Evolutionary conservation across 495 filamentous ascomycete species (phyloP).

Genomic region (Lasiosphaeria ovina): DNA sequence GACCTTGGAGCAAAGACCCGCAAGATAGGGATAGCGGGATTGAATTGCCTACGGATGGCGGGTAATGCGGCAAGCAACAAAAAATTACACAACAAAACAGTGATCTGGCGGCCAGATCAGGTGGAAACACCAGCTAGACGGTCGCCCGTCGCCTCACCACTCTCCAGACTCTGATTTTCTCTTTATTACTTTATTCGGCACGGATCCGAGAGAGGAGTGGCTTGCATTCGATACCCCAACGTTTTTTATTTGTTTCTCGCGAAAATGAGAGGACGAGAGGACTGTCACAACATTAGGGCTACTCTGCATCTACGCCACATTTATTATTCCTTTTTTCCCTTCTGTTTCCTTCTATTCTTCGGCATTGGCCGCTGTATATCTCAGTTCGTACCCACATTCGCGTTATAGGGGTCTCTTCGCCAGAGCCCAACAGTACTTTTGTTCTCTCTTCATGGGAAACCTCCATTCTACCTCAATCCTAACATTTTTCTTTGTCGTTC

Average conservation of each 20-base stretch:
- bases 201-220: conserved; percentile 1
- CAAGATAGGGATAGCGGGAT: conserved; percentile 57
- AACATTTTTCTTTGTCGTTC: conserved; percentile 24
- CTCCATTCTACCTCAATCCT: neutral
- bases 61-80: conserved; percentile 15
- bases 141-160: conserved; percentile 23
- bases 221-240: conserved; percentile 10
- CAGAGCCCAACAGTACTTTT: neutral
- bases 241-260: neutral
- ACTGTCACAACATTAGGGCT: neutral
- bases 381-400: neutral
- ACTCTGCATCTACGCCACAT: neutral
- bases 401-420: neutral
- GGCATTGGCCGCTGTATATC: neutral
- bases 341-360: neutral
- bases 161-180: conserved; percentile 20
- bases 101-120: neutral
- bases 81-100: conserved; percentile 5
- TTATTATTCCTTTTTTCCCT: conserved; percentile 14
- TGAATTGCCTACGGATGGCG: conserved; percentile 41
- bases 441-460: neutral
- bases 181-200: conserved; percentile 9
- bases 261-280: neutral
- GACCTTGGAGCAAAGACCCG: conserved; percentile 34
- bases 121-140: conserved; percentile 1